These are phyloP conservation scores for Grosmannia penicillata DNA, from an alignment of 2,329 filamentous ascomycete genomes.

Conservation along the genomic window DNA sequence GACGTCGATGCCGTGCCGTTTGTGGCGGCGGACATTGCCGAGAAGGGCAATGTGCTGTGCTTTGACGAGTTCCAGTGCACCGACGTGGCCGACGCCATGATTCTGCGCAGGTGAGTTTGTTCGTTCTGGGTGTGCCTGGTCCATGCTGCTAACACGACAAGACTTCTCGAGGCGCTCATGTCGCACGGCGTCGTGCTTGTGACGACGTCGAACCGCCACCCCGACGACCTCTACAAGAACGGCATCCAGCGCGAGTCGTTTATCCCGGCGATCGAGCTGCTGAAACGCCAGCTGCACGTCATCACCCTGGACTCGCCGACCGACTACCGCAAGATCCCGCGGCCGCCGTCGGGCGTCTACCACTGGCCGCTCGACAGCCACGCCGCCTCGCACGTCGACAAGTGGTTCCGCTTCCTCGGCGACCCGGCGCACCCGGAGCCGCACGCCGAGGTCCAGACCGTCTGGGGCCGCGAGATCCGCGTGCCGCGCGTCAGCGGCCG, in stretches of 20 bases:
- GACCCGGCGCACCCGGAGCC: constrained; percentile 64
- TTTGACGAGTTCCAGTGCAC: constrained; percentile 99
- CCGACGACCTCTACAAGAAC: constrained; percentile 93
- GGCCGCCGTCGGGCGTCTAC: constrained; percentile 86
- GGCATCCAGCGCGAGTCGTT: constrained; percentile 94
- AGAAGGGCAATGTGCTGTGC: constrained; percentile 72
- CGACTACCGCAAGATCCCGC: constrained; percentile 93
- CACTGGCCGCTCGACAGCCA: constrained; percentile 72
- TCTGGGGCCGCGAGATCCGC: constrained; percentile 84
- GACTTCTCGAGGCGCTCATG: constrained; percentile 81
- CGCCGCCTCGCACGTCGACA: constrained; percentile 68
- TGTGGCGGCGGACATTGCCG: constrained; percentile 86
- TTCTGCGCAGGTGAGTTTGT: constrained; percentile 51
- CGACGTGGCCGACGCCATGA: constrained; percentile 98
- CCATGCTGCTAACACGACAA: constrained; percentile 11
- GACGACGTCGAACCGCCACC: constrained; percentile 93
- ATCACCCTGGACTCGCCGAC: constrained; percentile 92
- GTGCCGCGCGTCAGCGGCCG: constrained; percentile 80
- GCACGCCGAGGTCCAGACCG: constrained; percentile 62
- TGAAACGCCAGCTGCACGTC: constrained; percentile 71
- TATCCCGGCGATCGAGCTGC: constrained; percentile 83
- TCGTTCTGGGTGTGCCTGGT: not conserved
- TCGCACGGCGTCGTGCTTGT: constrained; percentile 92
- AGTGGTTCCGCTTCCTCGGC: constrained; percentile 91
- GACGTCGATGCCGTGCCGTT: constrained; percentile 85